These are phyloP conservation scores for Zymoseptoria pseudotritici DNA, from an alignment of 2,329 filamentous ascomycete genomes.

Conservation along the genomic window DNA sequence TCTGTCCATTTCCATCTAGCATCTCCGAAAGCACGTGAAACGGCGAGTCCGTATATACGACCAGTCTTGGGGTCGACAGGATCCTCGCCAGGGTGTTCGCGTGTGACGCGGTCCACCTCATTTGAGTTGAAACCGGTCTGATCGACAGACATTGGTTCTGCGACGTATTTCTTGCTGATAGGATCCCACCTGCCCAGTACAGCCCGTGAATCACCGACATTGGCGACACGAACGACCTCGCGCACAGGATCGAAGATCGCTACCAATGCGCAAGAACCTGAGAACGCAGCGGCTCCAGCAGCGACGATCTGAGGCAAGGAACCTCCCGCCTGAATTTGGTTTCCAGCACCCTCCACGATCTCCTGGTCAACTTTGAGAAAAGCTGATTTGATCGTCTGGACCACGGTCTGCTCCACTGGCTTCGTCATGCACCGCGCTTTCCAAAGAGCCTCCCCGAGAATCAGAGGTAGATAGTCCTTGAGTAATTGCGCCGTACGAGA, in stretches of 20 bases:
- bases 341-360: slow-evolving; percentile 23
- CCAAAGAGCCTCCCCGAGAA: slow-evolving; percentile 18
- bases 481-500: slow-evolving; percentile 24
- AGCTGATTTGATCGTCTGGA: slow-evolving; percentile 32
- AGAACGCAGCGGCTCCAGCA: slow-evolving; percentile 33
- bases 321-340: slow-evolving; percentile 11
- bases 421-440: slow-evolving; percentile 15
- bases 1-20: slow-evolving; percentile 59
- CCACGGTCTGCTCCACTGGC: slow-evolving; percentile 24
- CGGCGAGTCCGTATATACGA: slow-evolving; percentile 53
- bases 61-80: slow-evolving; percentile 47
- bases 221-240: slow-evolving; percentile 53
- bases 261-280: slow-evolving; percentile 58
- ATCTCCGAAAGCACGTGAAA: slow-evolving; percentile 63
- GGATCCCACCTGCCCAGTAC: slow-evolving; percentile 50
- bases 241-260: slow-evolving; percentile 52
- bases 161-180: slow-evolving; percentile 41
- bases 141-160: slow-evolving; percentile 53
- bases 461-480: slow-evolving; percentile 15
- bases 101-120: slow-evolving; percentile 49
- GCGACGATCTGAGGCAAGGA: slow-evolving; percentile 14
- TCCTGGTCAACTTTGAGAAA: slow-evolving; percentile 36
- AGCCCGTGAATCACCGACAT: slow-evolving; percentile 60
- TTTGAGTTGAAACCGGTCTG: slow-evolving; percentile 57
- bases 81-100: slow-evolving; percentile 60